These are phyloP conservation scores for Oenanthe sinensis DNA, from an alignment of 129 eudicot genomes.

Conservation along the genomic window DNA sequence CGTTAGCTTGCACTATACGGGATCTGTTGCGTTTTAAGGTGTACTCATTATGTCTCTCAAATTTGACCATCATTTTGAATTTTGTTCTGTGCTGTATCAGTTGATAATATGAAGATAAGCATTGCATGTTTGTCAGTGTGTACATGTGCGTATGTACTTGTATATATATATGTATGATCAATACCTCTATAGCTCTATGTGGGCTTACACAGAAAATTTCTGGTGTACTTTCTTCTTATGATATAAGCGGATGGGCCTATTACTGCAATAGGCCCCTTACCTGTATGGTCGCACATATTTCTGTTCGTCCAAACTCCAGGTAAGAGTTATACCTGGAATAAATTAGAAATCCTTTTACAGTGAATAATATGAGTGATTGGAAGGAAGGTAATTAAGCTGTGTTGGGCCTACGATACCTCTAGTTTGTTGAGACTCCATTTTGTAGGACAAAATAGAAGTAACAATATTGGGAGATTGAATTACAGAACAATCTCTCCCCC, in stretches of 20 bases:
- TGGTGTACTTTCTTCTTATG: not conserved
- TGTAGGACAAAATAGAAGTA: not conserved
- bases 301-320: not conserved
- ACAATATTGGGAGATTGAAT: not conserved
- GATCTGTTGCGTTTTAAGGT: conserved; percentile 69
- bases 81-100: not conserved
- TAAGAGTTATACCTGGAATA: not conserved
- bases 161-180: not conserved
- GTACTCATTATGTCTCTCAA: conserved; percentile 11
- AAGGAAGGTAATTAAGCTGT: not conserved
- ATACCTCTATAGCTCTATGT: not conserved
- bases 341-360: not conserved
- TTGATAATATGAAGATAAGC: not conserved
- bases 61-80: not conserved
- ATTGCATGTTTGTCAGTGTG: not conserved
- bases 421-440: not conserved
- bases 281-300: not conserved
- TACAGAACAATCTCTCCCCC: not conserved
- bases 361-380: not conserved
- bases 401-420: not conserved
- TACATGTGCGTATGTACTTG: not conserved
- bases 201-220: not conserved
- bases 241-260: not conserved
- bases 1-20: conserved; percentile 54
- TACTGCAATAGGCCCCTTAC: not conserved